Evolutionary conservation across 345 rosid species (phyloP).

Genomic region (Trapa incisa): DNA sequence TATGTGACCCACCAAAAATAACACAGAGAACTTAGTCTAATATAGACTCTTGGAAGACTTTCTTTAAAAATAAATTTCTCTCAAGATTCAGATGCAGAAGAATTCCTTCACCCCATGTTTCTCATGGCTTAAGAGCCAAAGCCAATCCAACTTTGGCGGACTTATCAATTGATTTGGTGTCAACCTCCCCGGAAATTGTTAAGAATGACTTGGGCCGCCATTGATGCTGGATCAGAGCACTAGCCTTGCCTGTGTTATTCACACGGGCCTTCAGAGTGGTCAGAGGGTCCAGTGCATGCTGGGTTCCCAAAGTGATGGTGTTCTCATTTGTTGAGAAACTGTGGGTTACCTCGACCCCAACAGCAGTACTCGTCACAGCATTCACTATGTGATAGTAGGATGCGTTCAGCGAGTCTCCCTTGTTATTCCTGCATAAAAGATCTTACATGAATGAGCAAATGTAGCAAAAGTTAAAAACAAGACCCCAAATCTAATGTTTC

Average conservation of each 20-base stretch:
- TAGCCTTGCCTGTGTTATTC: slow-evolving; percentile 58
- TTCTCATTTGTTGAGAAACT: slow-evolving; percentile 63
- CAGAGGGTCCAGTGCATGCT: slow-evolving; percentile 63
- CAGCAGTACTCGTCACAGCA: slow-evolving; percentile 44
- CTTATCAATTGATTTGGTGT: slow-evolving; percentile 72
- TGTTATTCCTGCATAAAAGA: slow-evolving; percentile 51
- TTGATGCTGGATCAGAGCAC: slow-evolving; percentile 80
- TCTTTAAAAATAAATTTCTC: neutral
- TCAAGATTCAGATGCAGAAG: neutral
- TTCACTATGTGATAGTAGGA: slow-evolving; percentile 71
- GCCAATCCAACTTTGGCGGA: slow-evolving; percentile 78
- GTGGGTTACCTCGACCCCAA: slow-evolving; percentile 74
- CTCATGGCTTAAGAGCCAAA: slow-evolving; percentile 67
- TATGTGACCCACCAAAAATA: neutral
- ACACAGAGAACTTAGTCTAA: neutral
- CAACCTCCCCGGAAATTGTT: slow-evolving; percentile 80
- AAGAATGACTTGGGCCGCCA: slow-evolving; percentile 76
- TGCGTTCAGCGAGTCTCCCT: slow-evolving; percentile 50
- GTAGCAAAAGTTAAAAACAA: neutral
- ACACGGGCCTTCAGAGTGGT: slow-evolving; percentile 64
- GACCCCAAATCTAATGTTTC: slow-evolving; percentile 1
- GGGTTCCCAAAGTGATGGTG: slow-evolving; percentile 66
- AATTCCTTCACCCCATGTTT: neutral
- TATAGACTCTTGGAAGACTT: neutral
- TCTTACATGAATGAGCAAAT: neutral